Percentiles rank a stretch among this genome's conserved stretches.
phyloP scores from a whole-genome alignment of 2,329 filamentous ascomycete species.

The Leptographium lundbergii region DNA sequence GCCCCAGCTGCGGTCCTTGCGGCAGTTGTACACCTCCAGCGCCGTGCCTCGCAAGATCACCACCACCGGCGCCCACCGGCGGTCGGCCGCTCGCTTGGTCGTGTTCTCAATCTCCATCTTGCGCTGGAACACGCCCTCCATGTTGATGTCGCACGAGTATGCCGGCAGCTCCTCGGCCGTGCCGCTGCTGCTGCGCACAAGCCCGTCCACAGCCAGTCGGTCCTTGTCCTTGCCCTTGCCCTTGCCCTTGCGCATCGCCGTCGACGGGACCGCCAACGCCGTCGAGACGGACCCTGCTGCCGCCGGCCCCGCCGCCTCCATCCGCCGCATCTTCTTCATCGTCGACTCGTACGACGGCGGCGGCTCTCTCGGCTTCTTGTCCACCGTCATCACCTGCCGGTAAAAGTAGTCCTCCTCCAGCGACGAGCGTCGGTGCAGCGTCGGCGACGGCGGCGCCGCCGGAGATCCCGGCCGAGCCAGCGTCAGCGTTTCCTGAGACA shows the following conservation, averaged over 20 bases:
- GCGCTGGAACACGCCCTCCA: slow-evolving; percentile 45
- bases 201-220: no score
- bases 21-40: slow-evolving; percentile 51
- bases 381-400: slow-evolving; percentile 35
- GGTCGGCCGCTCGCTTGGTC: slow-evolving; percentile 47
- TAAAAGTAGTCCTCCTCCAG: slow-evolving; percentile 44
- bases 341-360: slow-evolving; percentile 32
- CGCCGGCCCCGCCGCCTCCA: background rate
- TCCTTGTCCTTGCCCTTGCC: slow-evolving; percentile 6
- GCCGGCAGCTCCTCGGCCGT: slow-evolving; percentile 28
- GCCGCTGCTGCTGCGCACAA: background rate
- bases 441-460: slow-evolving; percentile 10
- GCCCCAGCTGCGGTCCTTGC: slow-evolving; percentile 38
- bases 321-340: slow-evolving; percentile 14
- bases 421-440: slow-evolving; percentile 31
- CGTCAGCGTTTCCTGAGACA: no score
- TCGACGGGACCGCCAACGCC: background rate
- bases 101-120: slow-evolving; percentile 57
- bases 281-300: slow-evolving; percentile 2
- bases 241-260: slow-evolving; percentile 4
- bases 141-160: slow-evolving; percentile 43
- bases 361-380: slow-evolving; percentile 29
- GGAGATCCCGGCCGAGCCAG: background rate
- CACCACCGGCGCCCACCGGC: slow-evolving; percentile 52
- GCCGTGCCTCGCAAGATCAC: slow-evolving; percentile 56